Conservation (phyloP, 176 grass and related monocot genomes). For the Ensete glaucum region DNA sequence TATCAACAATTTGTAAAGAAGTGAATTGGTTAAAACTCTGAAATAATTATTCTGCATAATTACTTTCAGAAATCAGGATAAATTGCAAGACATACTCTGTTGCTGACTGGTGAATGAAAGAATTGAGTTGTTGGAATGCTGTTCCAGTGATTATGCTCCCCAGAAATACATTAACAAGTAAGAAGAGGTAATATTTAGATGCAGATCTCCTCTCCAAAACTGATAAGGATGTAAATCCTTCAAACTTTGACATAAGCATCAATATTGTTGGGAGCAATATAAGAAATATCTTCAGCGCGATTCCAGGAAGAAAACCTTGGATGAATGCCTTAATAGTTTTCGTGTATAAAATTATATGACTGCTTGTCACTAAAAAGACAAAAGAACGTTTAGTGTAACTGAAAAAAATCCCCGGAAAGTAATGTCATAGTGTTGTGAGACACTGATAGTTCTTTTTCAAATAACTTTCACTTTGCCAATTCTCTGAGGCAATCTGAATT, state of each 20-base stretch:
- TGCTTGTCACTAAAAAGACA: background rate
- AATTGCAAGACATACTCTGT: conserved; percentile 6
- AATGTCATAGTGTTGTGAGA: too few relatives aligned
- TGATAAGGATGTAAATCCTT: conserved; percentile 13
- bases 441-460: background rate
- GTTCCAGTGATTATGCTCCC: conserved; percentile 7
- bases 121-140: conserved; percentile 8
- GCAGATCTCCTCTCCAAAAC: conserved; percentile 11
- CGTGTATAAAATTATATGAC: background rate
- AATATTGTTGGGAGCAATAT: conserved; percentile 22
- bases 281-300: conserved; percentile 21
- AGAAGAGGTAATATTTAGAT: conserved; percentile 18
- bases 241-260: conserved; percentile 18
- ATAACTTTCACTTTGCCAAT: background rate
- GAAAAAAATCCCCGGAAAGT: background rate
- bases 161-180: conserved; percentile 18
- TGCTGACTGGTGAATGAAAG: conserved; percentile 12
- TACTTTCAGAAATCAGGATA: background rate
- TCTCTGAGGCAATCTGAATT: background rate
- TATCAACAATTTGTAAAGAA: background rate
- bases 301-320: conserved; percentile 21
- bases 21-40: background rate
- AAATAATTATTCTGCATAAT: background rate
- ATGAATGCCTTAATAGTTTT: conserved; percentile 8
- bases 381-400: background rate